phyloP scores from a whole-genome alignment of 2,329 filamentous ascomycete species.

The Pezicula neosporulosa region DNA sequence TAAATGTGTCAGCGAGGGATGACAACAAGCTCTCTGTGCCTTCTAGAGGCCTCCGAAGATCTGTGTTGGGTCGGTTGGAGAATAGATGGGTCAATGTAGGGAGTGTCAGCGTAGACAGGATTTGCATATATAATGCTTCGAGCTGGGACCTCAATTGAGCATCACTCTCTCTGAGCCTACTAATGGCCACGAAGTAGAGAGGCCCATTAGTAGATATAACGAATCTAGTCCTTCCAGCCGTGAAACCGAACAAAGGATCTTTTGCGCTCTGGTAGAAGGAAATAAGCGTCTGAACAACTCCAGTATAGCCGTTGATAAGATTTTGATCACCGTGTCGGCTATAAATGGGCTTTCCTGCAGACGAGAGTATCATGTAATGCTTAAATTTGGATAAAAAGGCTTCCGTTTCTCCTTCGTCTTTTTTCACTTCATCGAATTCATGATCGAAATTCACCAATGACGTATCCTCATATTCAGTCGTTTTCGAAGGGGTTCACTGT shows the following conservation, averaged over 20 bases:
- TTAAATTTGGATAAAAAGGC: conserved; percentile 89
- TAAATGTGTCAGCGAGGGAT: conserved; percentile 91
- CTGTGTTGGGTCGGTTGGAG: conserved; percentile 85
- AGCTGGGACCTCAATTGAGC: conserved; percentile 82
- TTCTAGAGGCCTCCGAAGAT: conserved; percentile 83
- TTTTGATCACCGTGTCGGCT: conserved; percentile 89
- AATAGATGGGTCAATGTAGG: conserved; percentile 86
- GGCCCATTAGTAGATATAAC: conserved; percentile 82
- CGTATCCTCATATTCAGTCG: conserved; percentile 41
- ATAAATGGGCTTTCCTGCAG: conserved; percentile 95
- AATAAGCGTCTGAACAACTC: conserved; percentile 94
- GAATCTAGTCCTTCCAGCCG: conserved; percentile 81
- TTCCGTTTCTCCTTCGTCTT: conserved; percentile 48
- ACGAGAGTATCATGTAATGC: conserved; percentile 94
- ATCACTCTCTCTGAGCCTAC: conserved; percentile 88
- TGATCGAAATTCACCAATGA: conserved; percentile 63
- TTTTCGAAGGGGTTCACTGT: conserved; percentile 59
- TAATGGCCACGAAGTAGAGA: conserved; percentile 91
- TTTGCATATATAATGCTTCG: conserved; percentile 96
- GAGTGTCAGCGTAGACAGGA: conserved; percentile 89
- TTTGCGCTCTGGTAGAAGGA: conserved; percentile 87
- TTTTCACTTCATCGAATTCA: conserved; percentile 66
- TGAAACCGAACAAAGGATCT: conserved; percentile 78
- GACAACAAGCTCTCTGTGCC: conserved; percentile 90
- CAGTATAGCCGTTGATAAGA: conserved; percentile 89